A percentile compares a stretch with the other conserved stretches of the same genome.
These are phyloP conservation scores for Suillus discolor DNA, from an alignment of 768 basidiomycete genomes.

Conservation along the genomic window DNA sequence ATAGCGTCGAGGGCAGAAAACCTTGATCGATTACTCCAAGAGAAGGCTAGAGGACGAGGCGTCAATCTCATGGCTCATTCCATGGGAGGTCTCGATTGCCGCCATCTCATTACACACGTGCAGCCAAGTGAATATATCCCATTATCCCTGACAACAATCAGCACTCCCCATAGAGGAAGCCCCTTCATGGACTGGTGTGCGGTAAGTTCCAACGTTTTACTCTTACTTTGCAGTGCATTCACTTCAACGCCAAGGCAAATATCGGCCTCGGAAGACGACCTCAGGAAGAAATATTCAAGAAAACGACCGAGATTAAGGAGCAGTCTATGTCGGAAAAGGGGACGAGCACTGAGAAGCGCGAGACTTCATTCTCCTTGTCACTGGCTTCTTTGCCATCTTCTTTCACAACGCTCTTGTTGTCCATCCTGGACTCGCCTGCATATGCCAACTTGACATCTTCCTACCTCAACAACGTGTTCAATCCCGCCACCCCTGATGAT, in stretches of 20 bases:
- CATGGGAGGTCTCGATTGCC: constrained; percentile 97
- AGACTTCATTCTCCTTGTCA: constrained; percentile 45
- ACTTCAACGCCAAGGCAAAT: constrained; percentile 58
- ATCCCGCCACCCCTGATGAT: constrained; percentile 77
- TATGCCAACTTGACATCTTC: constrained; percentile 90
- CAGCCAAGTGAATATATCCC: constrained; percentile 83
- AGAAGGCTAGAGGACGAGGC: constrained; percentile 69
- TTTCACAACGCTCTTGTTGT: constrained; percentile 85
- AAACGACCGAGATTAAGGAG: constrained; percentile 1
- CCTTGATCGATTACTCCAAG: constrained; percentile 71
- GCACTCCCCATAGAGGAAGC: constrained; percentile 93
- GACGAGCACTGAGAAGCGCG: constrained; percentile 24
- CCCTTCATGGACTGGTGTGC: constrained; percentile 99
- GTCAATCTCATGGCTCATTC: constrained; percentile 96
- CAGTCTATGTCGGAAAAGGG: not conserved
- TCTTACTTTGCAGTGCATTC: constrained; percentile 6
- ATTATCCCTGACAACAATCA: constrained; percentile 83
- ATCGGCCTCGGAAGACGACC: constrained; percentile 83
- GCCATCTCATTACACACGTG: constrained; percentile 87
- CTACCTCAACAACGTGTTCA: constrained; percentile 81
- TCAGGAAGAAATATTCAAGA: constrained; percentile 21
- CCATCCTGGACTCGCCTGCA: constrained; percentile 92
- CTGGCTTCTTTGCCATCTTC: constrained; percentile 75
- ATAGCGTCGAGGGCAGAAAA: constrained; percentile 78
- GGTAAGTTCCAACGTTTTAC: constrained; percentile 45